These are phyloP conservation scores for Clohesyomyces aquaticus DNA, from an alignment of 495 filamentous ascomycete genomes.

Conservation along the genomic window DNA sequence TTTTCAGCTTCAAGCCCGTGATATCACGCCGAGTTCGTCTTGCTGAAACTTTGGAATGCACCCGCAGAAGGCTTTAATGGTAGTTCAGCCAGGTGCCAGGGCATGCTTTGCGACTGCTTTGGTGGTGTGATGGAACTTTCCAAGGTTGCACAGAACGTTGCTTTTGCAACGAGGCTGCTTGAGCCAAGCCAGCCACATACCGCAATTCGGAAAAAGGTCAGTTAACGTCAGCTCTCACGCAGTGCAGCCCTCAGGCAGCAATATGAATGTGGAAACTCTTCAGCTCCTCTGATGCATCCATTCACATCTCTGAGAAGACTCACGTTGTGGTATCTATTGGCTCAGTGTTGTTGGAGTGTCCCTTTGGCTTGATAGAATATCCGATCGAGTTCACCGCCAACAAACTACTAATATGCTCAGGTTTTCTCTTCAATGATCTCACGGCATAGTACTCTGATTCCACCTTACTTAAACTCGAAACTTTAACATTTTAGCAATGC, in stretches of 20 bases:
- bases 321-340: no score
- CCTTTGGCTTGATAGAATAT: no score
- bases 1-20: no score
- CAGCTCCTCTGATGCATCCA: not conserved
- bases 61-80: no score
- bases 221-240: slow-evolving; percentile 4
- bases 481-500: not conserved
- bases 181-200: not conserved
- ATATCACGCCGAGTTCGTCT: no score
- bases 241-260: not conserved
- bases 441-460: not conserved
- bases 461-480: not conserved
- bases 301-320: not conserved
- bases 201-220: not conserved
- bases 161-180: not conserved
- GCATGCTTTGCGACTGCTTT: no score
- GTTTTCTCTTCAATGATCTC: not conserved
- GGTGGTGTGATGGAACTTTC: no score
- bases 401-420: not conserved
- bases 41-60: no score
- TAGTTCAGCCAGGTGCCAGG: no score
- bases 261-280: not conserved
- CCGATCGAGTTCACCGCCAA: no score
- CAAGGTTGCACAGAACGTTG: no score
- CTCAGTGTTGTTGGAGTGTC: no score